A percentile compares a stretch with the other conserved stretches of the same genome.
These are phyloP conservation scores for Eucalyptus sp. DNA, from an alignment of 345 rosid genomes.

Conservation along the genomic window DNA sequence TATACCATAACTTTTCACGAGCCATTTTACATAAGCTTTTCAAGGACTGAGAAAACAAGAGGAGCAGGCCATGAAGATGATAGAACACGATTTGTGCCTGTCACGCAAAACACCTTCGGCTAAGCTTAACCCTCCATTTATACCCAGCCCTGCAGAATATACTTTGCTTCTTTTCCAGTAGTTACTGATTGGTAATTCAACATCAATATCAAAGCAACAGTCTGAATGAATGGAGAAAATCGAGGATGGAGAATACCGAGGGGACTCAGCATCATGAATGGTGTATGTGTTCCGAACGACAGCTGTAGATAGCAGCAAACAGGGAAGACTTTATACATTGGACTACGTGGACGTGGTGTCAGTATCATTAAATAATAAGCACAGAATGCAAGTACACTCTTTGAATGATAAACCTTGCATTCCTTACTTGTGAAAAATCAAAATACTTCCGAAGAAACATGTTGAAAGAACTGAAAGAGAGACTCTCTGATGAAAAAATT, in stretches of 20 bases:
- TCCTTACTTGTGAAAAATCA: not conserved
- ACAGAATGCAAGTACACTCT: not conserved
- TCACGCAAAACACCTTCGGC: not conserved
- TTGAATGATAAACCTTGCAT: not conserved
- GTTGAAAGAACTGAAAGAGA: not conserved
- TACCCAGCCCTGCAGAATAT: not conserved
- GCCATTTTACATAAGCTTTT: not conserved
- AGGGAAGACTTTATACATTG: not conserved
- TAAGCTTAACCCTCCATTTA: not conserved
- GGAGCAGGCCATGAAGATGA: not conserved
- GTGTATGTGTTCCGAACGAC: not conserved
- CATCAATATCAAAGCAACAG: not conserved
- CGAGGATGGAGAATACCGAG: no score
- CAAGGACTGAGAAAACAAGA: not conserved
- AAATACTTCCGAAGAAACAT: not conserved
- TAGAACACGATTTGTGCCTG: not conserved
- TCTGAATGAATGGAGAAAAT: not conserved
- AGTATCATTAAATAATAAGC: not conserved
- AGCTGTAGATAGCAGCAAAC: not conserved
- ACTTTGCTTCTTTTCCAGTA: not conserved
- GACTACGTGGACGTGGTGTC: not conserved
- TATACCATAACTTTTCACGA: not conserved
- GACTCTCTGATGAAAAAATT: not conserved
- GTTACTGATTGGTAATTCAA: no score
- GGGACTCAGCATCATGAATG: not conserved